Conservation (phyloP, 73 alveolate genomes). For the Blepharisma japonicum region DNA sequence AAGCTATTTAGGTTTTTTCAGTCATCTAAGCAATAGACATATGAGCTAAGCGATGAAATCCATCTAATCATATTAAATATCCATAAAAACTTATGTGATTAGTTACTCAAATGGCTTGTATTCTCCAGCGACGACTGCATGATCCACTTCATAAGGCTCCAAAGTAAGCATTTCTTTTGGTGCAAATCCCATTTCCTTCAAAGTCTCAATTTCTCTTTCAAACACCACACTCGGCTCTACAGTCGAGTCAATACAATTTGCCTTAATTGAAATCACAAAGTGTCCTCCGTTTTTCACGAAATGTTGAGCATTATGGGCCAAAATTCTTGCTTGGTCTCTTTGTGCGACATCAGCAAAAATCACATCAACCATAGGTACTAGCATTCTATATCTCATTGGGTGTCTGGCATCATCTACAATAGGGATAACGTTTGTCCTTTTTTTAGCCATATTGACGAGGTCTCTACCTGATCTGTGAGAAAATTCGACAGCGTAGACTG, state of each 20-base stretch:
- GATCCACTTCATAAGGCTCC: conserved; percentile 99
- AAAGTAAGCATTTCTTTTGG: conserved; percentile 93
- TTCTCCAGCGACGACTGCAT: conserved; percentile 96
- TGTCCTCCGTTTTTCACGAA: conserved; percentile 95
- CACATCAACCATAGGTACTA: conserved; percentile 98
- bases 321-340: conserved; percentile 94
- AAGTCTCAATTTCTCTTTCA: conserved; percentile 56
- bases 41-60: too few species aligned
- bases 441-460: conserved; percentile 94
- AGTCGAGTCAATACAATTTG: conserved; percentile 98
- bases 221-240: conserved; percentile 98
- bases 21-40: too few species aligned
- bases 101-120: conserved; percentile 65
- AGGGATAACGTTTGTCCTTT: conserved; percentile 92
- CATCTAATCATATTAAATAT: too few species aligned
- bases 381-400: conserved; percentile 98
- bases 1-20: too few species aligned
- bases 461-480: conserved; percentile 99
- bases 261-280: conserved; percentile 94
- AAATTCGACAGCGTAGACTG: conserved; percentile 99
- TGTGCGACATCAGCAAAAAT: conserved; percentile 99
- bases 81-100: too few species aligned
- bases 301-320: conserved; percentile 86
- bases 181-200: conserved; percentile 82
- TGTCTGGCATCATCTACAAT: conserved; percentile 99